A percentile compares a stretch with the other conserved stretches of the same genome.
Conservation (phyloP, 2,329 filamentous ascomycete species). For the Alternaria novae-zelandiae region DNA sequence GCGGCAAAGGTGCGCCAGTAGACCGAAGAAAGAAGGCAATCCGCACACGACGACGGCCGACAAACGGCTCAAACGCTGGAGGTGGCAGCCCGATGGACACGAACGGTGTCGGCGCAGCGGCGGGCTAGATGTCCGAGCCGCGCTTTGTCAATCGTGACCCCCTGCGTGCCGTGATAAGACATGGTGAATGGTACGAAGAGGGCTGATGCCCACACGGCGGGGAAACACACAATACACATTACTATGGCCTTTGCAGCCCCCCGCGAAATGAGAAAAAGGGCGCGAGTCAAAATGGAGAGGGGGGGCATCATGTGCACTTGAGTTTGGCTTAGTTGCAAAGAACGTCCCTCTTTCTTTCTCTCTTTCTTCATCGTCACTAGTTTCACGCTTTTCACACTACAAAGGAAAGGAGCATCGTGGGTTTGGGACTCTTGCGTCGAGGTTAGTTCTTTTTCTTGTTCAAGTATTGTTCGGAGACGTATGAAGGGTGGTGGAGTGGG, state of each 20-base stretch:
- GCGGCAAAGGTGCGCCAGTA: constrained; percentile 32
- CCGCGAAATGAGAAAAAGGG: not conserved
- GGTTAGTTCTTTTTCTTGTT: not conserved
- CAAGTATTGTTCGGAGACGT: not conserved
- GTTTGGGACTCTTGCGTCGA: not conserved
- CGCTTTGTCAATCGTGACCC: not conserved
- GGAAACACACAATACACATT: not conserved
- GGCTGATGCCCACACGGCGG: not conserved
- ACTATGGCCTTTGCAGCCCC: not conserved
- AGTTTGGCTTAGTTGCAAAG: not conserved
- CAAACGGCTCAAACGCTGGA: constrained; percentile 36
- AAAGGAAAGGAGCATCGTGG: not conserved
- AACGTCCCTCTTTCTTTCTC: not conserved
- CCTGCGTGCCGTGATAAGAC: not conserved
- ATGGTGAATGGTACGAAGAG: not conserved
- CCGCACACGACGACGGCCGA: constrained; percentile 43
- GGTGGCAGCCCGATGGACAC: constrained; percentile 51
- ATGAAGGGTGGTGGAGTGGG: not conserved
- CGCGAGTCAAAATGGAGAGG: not conserved
- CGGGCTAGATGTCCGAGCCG: constrained; percentile 18
- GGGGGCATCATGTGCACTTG: not conserved
- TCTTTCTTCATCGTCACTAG: not conserved
- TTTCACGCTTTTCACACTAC: not conserved
- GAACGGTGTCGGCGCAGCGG: constrained; percentile 44
- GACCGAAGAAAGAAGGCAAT: constrained; percentile 49